A percentile compares a stretch with the other conserved stretches of the same genome.
Conservation (phyloP, 1,284 basidiomycete genomes). For the Ceratobasidium papillatum region DNA sequence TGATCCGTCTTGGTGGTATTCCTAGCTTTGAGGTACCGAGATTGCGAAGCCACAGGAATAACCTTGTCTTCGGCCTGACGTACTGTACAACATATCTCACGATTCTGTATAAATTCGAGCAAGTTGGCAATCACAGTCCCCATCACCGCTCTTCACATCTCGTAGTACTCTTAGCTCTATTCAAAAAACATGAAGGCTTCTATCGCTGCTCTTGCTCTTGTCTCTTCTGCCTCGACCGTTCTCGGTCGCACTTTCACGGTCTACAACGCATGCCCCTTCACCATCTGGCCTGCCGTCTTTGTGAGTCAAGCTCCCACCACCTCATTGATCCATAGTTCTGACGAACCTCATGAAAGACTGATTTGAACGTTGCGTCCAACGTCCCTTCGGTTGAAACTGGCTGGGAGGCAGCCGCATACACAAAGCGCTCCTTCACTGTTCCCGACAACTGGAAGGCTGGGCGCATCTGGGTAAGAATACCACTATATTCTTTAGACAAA, state of each 20-base stretch:
- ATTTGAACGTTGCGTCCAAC: slow-evolving; percentile 44
- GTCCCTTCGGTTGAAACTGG: slow-evolving; percentile 48
- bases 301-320: slow-evolving; percentile 10
- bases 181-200: slow-evolving; percentile 35
- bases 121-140: neutral
- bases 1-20: neutral
- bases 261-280: slow-evolving; percentile 52
- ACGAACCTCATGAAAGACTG: slow-evolving; percentile 45
- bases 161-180: neutral
- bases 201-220: slow-evolving; percentile 41
- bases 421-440: slow-evolving; percentile 55
- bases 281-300: slow-evolving; percentile 45
- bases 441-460: slow-evolving; percentile 61
- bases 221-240: slow-evolving; percentile 48
- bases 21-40: neutral
- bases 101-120: neutral
- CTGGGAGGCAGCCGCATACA: slow-evolving; percentile 58
- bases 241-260: slow-evolving; percentile 55
- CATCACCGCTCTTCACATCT: neutral
- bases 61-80: neutral
- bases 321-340: neutral
- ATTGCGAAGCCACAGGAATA: neutral
- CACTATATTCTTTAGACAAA: neutral
- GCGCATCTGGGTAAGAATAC: slow-evolving; percentile 56
- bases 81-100: neutral